These are phyloP conservation scores for Wallacemonas sp. DNA, from an alignment of 208 protist species.

Conservation along the genomic window DNA sequence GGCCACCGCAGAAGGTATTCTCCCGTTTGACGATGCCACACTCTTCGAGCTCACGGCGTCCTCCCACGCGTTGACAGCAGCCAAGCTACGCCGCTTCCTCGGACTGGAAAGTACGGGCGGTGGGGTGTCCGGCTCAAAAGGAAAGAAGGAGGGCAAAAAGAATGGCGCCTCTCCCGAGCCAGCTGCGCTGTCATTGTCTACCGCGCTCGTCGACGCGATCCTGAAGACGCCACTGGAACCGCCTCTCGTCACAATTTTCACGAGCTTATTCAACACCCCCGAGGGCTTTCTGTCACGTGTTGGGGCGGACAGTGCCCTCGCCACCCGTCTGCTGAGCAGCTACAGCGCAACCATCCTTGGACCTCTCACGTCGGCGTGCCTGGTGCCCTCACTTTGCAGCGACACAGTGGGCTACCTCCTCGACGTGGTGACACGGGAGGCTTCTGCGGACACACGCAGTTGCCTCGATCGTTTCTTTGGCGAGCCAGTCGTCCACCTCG, in stretches of 20 bases:
- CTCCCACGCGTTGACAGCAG: conserved; percentile 39
- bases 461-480: too few species aligned
- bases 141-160: not conserved
- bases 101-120: conserved; percentile 16
- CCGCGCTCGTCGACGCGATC: conserved; percentile 37
- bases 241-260: conserved; percentile 49
- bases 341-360: conserved; percentile 53
- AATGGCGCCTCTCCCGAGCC: not conserved
- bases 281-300: conserved; percentile 53
- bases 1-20: conserved; percentile 29
- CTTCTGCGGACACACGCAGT: not conserved
- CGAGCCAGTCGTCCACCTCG: not conserved
- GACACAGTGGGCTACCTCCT: conserved; percentile 58
- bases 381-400: conserved; percentile 51
- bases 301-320: conserved; percentile 46
- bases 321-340: conserved; percentile 42
- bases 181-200: conserved; percentile 12
- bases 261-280: conserved; percentile 54
- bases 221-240: conserved; percentile 41
- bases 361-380: conserved; percentile 39
- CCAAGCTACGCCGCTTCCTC: conserved; percentile 44
- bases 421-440: conserved; percentile 41
- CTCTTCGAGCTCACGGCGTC: conserved; percentile 51
- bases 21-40: conserved; percentile 37
- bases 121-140: not conserved